Evolutionary conservation across 2,329 filamentous ascomycete genomes (phyloP).

Genomic region (Colletotrichum sojae): DNA sequence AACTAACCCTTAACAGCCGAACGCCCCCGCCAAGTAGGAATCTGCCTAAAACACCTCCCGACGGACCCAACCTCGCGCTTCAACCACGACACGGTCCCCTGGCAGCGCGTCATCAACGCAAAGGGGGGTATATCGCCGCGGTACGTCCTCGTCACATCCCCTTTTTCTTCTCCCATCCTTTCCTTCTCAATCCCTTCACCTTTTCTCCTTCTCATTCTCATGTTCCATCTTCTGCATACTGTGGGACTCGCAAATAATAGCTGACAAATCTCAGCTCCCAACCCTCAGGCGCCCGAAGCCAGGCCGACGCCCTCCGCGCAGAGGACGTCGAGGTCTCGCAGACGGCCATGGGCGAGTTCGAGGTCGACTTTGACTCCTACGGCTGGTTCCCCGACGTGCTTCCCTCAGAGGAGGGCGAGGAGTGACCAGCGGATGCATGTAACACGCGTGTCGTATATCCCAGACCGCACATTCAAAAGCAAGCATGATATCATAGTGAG

Average conservation of each 20-base stretch:
- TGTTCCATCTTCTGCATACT: too few relatives aligned
- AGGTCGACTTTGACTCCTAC: slow-evolving; percentile 64
- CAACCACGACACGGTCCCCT: slow-evolving; percentile 86
- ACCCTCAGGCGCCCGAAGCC: slow-evolving; percentile 62
- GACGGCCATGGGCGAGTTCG: slow-evolving; percentile 65
- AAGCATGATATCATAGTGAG: neutral
- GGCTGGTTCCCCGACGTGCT: slow-evolving; percentile 70
- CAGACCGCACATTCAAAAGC: neutral
- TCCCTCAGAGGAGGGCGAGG: slow-evolving; percentile 58
- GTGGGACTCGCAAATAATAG: neutral
- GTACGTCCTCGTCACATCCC: slow-evolving; percentile 57
- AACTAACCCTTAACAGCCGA: slow-evolving; percentile 65
- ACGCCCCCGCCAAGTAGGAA: slow-evolving; percentile 86
- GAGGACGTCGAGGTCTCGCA: slow-evolving; percentile 68
- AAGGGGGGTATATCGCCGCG: slow-evolving; percentile 89
- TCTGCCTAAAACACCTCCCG: slow-evolving; percentile 90
- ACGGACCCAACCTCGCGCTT: slow-evolving; percentile 67
- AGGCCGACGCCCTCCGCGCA: slow-evolving; percentile 63
- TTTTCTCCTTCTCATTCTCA: neutral
- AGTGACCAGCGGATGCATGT: slow-evolving; percentile 13
- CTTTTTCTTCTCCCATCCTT: neutral
- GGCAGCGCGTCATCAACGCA: slow-evolving; percentile 93
- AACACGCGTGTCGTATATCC: neutral
- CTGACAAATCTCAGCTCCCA: slow-evolving; percentile 56
- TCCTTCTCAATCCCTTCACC: neutral